phyloP scores from a whole-genome alignment of 2,329 filamentous ascomycete species.

The Niveomyces coronatus region DNA sequence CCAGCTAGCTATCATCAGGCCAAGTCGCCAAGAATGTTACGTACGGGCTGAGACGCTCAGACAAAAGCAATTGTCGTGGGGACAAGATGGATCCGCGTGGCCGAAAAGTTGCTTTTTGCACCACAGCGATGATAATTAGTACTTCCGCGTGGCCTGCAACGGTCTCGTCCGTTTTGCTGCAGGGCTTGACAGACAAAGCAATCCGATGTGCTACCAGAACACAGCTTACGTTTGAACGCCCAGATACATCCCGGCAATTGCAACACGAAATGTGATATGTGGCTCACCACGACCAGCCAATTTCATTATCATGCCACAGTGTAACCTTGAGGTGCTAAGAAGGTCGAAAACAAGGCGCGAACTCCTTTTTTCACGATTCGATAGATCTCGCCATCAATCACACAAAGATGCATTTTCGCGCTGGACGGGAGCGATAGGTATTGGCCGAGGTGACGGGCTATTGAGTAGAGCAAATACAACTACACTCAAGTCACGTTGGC shows the following conservation, averaged over 20 bases:
- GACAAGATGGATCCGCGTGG: not conserved
- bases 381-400: too few relatives aligned
- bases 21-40: not conserved
- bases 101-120: not conserved
- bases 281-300: too few relatives aligned
- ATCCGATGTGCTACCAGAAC: not conserved
- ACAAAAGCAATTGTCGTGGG: constrained; percentile 7
- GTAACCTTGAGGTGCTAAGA: too few relatives aligned
- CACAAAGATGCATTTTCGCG: too few relatives aligned
- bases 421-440: too few relatives aligned
- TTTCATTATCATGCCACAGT: too few relatives aligned
- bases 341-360: too few relatives aligned
- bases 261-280: too few relatives aligned
- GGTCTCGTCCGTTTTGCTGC: not conserved
- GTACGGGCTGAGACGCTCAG: constrained; percentile 1
- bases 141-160: not conserved
- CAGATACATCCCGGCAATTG: too few relatives aligned
- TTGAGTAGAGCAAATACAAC: not conserved
- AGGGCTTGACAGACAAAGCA: constrained; percentile 1
- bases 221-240: not conserved
- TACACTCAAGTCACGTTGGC: not conserved
- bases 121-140: not conserved
- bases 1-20: not conserved
- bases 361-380: too few relatives aligned
- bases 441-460: not conserved